phyloP scores from a whole-genome alignment of 2,329 filamentous ascomycete species.

The Claviceps sp. region DNA sequence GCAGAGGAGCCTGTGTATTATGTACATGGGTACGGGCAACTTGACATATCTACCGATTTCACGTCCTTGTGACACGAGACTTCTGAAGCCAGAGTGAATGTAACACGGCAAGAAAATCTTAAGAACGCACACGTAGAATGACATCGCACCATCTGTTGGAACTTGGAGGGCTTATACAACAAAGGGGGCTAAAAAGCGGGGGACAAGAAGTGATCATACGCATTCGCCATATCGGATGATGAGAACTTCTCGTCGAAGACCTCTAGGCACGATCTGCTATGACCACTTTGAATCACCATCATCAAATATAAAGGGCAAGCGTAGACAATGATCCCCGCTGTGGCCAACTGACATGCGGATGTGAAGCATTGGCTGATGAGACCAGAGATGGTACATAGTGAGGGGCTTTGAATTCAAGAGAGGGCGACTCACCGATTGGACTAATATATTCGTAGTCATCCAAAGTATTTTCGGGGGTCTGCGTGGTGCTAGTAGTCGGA shows the following conservation, averaged over 20 bases:
- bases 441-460: conserved; percentile 32
- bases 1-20: background rate
- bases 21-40: background rate
- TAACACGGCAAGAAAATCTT: background rate
- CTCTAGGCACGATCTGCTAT: background rate
- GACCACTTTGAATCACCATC: background rate
- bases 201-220: background rate
- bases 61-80: background rate
- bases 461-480: conserved; percentile 32
- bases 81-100: background rate
- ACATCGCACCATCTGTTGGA: background rate
- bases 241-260: background rate
- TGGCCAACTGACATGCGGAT: conserved; percentile 23
- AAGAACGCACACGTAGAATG: background rate
- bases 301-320: background rate
- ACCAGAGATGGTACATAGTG: conserved; percentile 15
- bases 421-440: conserved; percentile 39
- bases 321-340: background rate
- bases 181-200: background rate
- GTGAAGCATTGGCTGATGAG: conserved; percentile 23
- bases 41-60: background rate
- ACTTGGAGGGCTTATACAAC: background rate
- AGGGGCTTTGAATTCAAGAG: background rate
- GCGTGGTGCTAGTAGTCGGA: conserved; percentile 19
- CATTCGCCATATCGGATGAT: background rate